Conservation (phyloP, 148 eudicot genomes). For the Nyssa sinensis region DNA sequence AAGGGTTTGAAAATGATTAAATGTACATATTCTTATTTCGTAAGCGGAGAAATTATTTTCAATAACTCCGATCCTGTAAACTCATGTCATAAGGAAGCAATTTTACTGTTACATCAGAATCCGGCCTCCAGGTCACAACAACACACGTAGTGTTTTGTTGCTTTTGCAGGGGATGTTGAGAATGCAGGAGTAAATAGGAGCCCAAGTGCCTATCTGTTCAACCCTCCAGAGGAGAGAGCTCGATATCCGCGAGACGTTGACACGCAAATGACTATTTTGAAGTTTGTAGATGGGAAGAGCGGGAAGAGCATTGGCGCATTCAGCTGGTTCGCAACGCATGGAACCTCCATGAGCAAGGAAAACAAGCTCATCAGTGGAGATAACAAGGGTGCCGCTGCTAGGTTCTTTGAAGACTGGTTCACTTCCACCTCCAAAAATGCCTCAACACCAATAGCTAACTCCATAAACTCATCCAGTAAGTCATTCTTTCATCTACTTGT, state of each 20-base stretch:
- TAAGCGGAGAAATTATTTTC: too few species aligned
- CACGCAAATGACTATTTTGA: slow-evolving; percentile 35
- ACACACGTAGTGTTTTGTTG: too few species aligned
- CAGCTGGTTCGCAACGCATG: slow-evolving; percentile 46
- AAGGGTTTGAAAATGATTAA: too few species aligned
- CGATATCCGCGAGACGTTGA: slow-evolving; percentile 30
- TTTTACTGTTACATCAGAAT: too few species aligned
- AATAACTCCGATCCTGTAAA: too few species aligned
- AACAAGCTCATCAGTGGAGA: slow-evolving; percentile 44
- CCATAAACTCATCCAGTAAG: slow-evolving; percentile 2
- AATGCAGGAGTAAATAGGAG: slow-evolving; percentile 40
- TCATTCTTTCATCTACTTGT: not conserved
- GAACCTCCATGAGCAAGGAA: slow-evolving; percentile 41
- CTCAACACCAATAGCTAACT: not conserved
- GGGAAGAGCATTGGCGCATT: slow-evolving; percentile 33
- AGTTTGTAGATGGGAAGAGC: slow-evolving; percentile 34
- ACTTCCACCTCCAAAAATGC: slow-evolving; percentile 5
- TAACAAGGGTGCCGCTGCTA: slow-evolving; percentile 48
- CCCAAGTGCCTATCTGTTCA: slow-evolving; percentile 41
- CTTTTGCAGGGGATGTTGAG: slow-evolving; percentile 33
- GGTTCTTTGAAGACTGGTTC: slow-evolving; percentile 46
- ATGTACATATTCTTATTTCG: too few species aligned
- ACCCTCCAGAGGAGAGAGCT: slow-evolving; percentile 37
- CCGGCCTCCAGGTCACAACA: too few species aligned
- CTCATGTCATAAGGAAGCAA: too few species aligned